phyloP scores from a whole-genome alignment of 2,329 filamentous ascomycete species.

The Coniochaeta sp. region DNA sequence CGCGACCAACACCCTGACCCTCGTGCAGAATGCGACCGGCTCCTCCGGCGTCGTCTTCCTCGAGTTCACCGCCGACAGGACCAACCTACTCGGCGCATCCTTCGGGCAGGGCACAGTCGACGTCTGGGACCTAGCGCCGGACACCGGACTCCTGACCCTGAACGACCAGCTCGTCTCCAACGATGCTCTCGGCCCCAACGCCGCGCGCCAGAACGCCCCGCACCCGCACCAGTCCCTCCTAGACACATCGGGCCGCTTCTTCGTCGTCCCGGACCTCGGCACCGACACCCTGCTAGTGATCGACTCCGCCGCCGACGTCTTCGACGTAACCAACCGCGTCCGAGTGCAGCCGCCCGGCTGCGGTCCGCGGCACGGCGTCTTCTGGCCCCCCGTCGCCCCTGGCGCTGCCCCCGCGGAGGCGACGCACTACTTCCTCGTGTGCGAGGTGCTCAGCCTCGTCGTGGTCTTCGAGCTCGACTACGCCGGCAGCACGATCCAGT shows the following conservation, averaged over 20 bases:
- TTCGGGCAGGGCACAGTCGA: conserved; percentile 34
- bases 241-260: conserved; percentile 41
- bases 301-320: conserved; percentile 29
- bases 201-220: conserved; percentile 22
- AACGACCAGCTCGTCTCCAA: conserved; percentile 28
- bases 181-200: conserved; percentile 23
- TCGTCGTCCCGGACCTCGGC: conserved; percentile 41
- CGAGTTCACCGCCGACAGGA: conserved; percentile 34
- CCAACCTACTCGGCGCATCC: conserved; percentile 34
- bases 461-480: conserved; percentile 34
- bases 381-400: conserved; percentile 27
- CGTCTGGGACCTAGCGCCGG: conserved; percentile 32
- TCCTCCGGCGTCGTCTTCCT: conserved; percentile 38
- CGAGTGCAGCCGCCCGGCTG: conserved; percentile 27
- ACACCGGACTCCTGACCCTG: conserved; percentile 24
- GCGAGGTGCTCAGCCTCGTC: conserved; percentile 37
- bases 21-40: conserved; percentile 21
- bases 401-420: conserved; percentile 12
- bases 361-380: conserved; percentile 44
- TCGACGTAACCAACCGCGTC: conserved; percentile 25
- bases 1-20: conserved; percentile 19
- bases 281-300: conserved; percentile 38
- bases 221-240: conserved; percentile 40
- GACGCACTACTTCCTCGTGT: conserved; percentile 38
- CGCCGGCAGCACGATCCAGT: conserved; percentile 22